A percentile compares a stretch with the other conserved stretches of the same genome.
Evolutionary conservation across 2,329 filamentous ascomycete species (phyloP).

Genomic region (Ceratocystis lukuohia): DNA sequence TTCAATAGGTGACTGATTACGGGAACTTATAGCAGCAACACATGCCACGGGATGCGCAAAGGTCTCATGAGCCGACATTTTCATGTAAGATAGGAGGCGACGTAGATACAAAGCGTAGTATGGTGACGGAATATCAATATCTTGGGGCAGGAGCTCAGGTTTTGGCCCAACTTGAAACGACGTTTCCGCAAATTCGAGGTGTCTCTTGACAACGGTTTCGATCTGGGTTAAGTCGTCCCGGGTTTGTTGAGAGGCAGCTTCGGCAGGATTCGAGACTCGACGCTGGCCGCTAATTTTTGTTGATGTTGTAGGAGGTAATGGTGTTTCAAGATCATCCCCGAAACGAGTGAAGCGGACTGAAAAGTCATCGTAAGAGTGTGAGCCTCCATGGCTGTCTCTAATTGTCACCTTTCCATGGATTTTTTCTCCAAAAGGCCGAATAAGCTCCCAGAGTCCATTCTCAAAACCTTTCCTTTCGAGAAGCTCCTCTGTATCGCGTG

Average conservation of each 20-base stretch:
- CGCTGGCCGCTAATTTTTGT: constrained; percentile 13
- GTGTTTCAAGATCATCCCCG: constrained; percentile 42
- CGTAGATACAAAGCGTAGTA: constrained; percentile 80
- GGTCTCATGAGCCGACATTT: constrained; percentile 74
- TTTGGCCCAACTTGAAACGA: constrained; percentile 29
- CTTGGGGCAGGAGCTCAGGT: constrained; percentile 28
- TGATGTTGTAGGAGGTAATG: constrained; percentile 30
- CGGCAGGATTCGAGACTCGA: constrained; percentile 12
- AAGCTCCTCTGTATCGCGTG: constrained; percentile 69
- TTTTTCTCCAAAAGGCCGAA: constrained; percentile 82
- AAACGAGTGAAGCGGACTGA: constrained; percentile 72
- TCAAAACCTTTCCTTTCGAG: constrained; percentile 72
- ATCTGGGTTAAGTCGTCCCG: constrained; percentile 43
- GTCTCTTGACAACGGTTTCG: constrained; percentile 66
- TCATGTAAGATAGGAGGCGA: constrained; percentile 65
- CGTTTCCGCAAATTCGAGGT: constrained; percentile 62
- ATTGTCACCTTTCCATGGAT: constrained; percentile 81
- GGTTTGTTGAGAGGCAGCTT: constrained; percentile 17
- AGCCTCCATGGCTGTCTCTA: constrained; percentile 76
- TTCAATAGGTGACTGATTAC: constrained; percentile 71
- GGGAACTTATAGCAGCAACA: constrained; percentile 87
- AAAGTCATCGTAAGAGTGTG: constrained; percentile 77
- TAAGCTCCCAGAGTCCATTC: constrained; percentile 66
- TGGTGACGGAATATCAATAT: constrained; percentile 48
- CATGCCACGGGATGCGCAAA: constrained; percentile 91